phyloP scores from a whole-genome alignment of 352 stramenopile genomes.

The Globisporangium rhizosaccharum region DNA sequence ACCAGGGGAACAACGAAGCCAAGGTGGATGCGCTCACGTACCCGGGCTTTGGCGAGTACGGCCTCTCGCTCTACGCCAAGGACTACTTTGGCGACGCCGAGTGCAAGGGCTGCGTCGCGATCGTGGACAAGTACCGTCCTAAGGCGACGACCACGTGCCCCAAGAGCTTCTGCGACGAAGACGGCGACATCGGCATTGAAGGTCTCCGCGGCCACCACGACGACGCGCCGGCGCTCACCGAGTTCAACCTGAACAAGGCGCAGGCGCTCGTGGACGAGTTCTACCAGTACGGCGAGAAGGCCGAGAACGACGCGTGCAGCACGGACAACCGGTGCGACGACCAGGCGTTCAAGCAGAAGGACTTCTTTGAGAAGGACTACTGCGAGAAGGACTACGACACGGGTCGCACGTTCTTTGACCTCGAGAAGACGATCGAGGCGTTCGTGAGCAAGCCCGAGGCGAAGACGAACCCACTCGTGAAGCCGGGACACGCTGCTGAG shows the following conservation, averaged over 20 bases:
- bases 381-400: conserved; percentile 6
- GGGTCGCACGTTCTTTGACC: conserved; percentile 31
- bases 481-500: conserved; percentile 4
- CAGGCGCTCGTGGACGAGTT: conserved; percentile 22
- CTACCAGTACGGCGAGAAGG: conserved; percentile 34
- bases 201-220: no score
- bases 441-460: conserved; percentile 18
- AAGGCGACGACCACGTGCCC: conserved; percentile 33
- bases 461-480: conserved; percentile 33
- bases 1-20: conserved; percentile 28
- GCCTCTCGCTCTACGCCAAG: conserved; percentile 37
- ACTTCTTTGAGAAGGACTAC: conserved; percentile 41
- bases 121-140: conserved; percentile 52
- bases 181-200: conserved; percentile 7
- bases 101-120: conserved; percentile 46
- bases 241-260: conserved; percentile 24
- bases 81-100: conserved; percentile 38
- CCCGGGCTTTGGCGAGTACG: conserved; percentile 45
- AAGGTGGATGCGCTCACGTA: conserved; percentile 43
- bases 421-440: conserved; percentile 14
- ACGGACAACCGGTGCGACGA: conserved; percentile 38
- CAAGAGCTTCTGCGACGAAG: conserved; percentile 26
- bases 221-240: conserved; percentile 18
- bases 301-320: conserved; percentile 49
- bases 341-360: conserved; percentile 22